A percentile compares a stretch with the other conserved stretches of the same genome.
Evolutionary conservation across 306 rosid species (phyloP).

Genomic region (Ormosia emarginata): DNA sequence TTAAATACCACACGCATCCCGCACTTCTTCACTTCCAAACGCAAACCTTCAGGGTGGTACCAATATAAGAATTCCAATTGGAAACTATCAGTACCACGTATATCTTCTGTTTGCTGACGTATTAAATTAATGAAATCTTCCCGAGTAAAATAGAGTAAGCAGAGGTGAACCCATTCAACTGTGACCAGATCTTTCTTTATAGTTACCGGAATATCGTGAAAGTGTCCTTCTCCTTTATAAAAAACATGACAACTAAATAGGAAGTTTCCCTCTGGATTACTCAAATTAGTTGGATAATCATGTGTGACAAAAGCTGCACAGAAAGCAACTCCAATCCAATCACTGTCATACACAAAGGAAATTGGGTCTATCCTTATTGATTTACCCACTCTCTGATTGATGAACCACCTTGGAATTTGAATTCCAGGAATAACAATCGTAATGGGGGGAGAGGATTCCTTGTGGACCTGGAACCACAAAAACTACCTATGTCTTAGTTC

Average conservation of each 20-base stretch:
- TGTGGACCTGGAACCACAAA: not conserved
- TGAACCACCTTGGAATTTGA: not conserved
- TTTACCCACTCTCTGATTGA: not conserved
- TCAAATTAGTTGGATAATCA: not conserved
- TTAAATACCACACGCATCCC: not conserved
- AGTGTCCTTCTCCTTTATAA: too few relatives aligned
- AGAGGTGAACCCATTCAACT: not conserved
- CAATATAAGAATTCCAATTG: too few relatives aligned
- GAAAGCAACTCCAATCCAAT: not conserved
- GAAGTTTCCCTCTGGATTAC: not conserved
- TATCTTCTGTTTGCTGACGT: too few relatives aligned
- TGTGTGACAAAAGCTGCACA: not conserved
- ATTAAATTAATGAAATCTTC: too few relatives aligned
- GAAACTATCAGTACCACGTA: too few relatives aligned
- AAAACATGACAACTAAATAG: too few relatives aligned
- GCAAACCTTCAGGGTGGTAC: too few relatives aligned
- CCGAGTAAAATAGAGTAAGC: not conserved
- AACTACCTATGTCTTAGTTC: not conserved
- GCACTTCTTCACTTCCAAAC: not conserved
- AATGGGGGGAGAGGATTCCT: not conserved
- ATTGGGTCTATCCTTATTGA: not conserved
- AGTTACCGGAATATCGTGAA: not conserved
- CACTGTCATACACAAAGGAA: not conserved
- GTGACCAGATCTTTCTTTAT: not conserved
- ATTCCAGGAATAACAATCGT: not conserved